Evolutionary conservation across 164 flowering plant species (phyloP).

Genomic region (Nymphaea colorata): DNA sequence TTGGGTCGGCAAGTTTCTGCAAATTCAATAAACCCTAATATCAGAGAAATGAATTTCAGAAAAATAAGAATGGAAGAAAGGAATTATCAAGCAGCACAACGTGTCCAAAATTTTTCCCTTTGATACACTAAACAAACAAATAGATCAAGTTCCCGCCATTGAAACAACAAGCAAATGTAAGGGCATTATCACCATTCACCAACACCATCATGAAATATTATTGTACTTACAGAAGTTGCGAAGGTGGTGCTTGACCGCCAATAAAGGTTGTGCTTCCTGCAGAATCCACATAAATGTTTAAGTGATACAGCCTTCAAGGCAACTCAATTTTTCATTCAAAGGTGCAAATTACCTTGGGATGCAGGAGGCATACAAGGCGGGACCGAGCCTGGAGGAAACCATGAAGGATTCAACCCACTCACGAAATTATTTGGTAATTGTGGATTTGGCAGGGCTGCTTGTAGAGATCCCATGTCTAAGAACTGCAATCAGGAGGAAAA

Average conservation of each 20-base stretch:
- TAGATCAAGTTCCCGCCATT: too few relatives aligned
- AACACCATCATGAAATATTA: too few relatives aligned
- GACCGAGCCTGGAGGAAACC: conserved; percentile 55
- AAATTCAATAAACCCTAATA: conserved; percentile 1
- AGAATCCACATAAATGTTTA: neutral
- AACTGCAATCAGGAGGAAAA: conserved; percentile 28
- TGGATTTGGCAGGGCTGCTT: conserved; percentile 56
- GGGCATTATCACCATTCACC: too few relatives aligned
- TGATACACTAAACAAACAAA: neutral
- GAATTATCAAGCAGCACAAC: neutral
- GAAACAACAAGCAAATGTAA: too few relatives aligned
- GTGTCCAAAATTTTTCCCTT: neutral
- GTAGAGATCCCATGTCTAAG: conserved; percentile 69
- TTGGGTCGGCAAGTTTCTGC: conserved; percentile 40
- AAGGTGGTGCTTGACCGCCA: conserved; percentile 34
- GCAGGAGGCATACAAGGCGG: conserved; percentile 33
- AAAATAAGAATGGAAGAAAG: neutral
- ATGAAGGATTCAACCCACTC: conserved; percentile 35
- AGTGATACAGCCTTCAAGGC: neutral
- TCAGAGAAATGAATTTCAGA: neutral
- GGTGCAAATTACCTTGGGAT: conserved; percentile 31
- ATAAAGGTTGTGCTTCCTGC: conserved; percentile 54
- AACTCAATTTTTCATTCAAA: neutral
- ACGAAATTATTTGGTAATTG: conserved; percentile 30
- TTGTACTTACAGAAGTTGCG: conserved; percentile 61